These are phyloP conservation scores for Diaporthe sp. DNA, from an alignment of 2,329 filamentous ascomycete species.

Conservation along the genomic window DNA sequence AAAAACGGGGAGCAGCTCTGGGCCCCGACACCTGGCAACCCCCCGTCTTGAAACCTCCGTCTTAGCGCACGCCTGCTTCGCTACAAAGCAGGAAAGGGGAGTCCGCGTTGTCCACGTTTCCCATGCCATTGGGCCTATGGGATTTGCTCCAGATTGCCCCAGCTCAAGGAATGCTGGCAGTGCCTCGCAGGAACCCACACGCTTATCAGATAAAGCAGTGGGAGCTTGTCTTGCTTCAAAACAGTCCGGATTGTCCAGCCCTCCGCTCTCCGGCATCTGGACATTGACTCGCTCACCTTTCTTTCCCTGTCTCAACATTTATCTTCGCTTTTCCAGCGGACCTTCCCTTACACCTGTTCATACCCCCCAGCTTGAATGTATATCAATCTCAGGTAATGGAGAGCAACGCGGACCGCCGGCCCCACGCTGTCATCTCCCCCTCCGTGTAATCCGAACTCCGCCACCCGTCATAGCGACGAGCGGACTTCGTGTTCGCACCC, in stretches of 20 bases:
- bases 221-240: constrained; percentile 21
- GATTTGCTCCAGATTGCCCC: constrained; percentile 17
- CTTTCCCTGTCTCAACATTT: not conserved
- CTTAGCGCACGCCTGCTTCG: constrained; percentile 7
- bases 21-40: not conserved
- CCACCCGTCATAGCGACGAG: constrained; percentile 5
- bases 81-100: not conserved
- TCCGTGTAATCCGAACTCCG: constrained; percentile 25
- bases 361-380: not conserved
- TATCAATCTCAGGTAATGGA: not conserved
- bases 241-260: constrained; percentile 16
- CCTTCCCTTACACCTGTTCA: not conserved
- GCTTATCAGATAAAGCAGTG: constrained; percentile 39
- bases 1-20: constrained; percentile 17
- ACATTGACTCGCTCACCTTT: constrained; percentile 31
- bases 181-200: constrained; percentile 13
- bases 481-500: constrained; percentile 8
- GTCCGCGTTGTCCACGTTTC: constrained; percentile 23
- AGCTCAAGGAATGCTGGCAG: constrained; percentile 15
- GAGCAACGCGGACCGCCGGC: constrained; percentile 11
- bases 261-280: constrained; percentile 13
- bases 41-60: constrained; percentile 35
- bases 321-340: not conserved
- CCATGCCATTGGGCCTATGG: constrained; percentile 26
- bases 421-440: constrained; percentile 6